Percentiles rank a stretch among this genome's conserved stretches.
Evolutionary conservation across 805 yeast genomes (phyloP).

Genomic region (Huiozyma sinensis): DNA sequence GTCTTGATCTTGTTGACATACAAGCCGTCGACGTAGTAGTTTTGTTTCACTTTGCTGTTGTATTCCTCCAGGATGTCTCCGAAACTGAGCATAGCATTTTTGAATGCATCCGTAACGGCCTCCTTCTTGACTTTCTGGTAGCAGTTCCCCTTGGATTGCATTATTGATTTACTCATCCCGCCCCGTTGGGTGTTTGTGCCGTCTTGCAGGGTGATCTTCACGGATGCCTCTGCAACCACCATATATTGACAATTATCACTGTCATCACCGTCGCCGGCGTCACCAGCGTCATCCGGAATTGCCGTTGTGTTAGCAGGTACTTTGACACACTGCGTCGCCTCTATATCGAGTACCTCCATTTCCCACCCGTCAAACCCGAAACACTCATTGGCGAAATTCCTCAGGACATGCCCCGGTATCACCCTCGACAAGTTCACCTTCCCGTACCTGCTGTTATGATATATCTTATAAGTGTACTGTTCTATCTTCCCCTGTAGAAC

Average conservation of each 20-base stretch:
- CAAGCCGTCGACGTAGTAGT: slow-evolving; percentile 28
- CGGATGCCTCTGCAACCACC: slow-evolving; percentile 32
- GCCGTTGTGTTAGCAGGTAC: neutral
- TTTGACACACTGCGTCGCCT: slow-evolving; percentile 11
- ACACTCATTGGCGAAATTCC: slow-evolving; percentile 37
- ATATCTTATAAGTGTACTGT: slow-evolving; percentile 18
- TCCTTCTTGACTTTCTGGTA: slow-evolving; percentile 74
- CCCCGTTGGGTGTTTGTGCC: slow-evolving; percentile 74
- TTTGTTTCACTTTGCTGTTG: slow-evolving; percentile 25
- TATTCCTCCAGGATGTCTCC: slow-evolving; percentile 46
- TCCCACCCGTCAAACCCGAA: slow-evolving; percentile 55
- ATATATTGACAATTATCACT: slow-evolving; percentile 7
- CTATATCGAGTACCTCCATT: slow-evolving; percentile 29
- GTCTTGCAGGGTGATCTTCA: slow-evolving; percentile 63
- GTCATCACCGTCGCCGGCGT: neutral
- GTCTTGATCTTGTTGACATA: slow-evolving; percentile 9
- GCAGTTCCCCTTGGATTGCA: slow-evolving; percentile 55
- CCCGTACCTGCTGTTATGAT: slow-evolving; percentile 19
- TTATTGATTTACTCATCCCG: slow-evolving; percentile 63
- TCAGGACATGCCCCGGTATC: slow-evolving; percentile 28
- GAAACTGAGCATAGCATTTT: slow-evolving; percentile 67
- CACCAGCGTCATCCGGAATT: slow-evolving; percentile 4
- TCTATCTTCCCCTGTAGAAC: slow-evolving; percentile 40
- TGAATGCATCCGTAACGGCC: slow-evolving; percentile 76
- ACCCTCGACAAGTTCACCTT: slow-evolving; percentile 19